Evolutionary conservation across 768 basidiomycete genomes (phyloP).

Genomic region (Agrocybe chaxingu): DNA sequence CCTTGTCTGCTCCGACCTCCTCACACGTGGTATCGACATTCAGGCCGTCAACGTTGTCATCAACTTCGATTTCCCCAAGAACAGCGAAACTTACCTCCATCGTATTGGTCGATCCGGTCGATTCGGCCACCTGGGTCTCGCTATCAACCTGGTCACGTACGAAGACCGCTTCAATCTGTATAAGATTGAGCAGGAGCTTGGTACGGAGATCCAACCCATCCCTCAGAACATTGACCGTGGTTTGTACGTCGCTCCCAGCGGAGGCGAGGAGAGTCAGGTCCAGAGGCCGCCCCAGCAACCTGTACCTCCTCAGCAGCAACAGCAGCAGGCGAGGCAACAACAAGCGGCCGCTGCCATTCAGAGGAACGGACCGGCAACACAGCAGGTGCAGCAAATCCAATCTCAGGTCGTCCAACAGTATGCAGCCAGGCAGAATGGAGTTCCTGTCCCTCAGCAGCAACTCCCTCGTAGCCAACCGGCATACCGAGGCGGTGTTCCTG

Average conservation of each 20-base stretch:
- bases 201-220: conserved; percentile 96
- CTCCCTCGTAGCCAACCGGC: conserved; percentile 18
- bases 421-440: conserved; percentile 16
- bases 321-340: conserved; percentile 22
- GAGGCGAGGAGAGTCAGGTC: conserved; percentile 40
- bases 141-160: conserved; percentile 97
- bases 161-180: conserved; percentile 98
- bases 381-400: conserved; percentile 4
- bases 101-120: conserved; percentile 97
- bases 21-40: conserved; percentile 99
- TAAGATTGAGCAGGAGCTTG: conserved; percentile 97
- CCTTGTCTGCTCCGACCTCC: conserved; percentile 95
- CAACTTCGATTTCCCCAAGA: conserved; percentile 99
- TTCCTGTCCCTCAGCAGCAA: conserved; percentile 19
- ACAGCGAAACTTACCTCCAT: conserved; percentile 97
- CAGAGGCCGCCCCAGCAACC: conserved; percentile 33
- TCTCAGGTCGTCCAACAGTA: conserved; percentile 4
- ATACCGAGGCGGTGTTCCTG: conserved; percentile 37
- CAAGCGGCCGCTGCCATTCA: conserved; percentile 15
- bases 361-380: conserved; percentile 13
- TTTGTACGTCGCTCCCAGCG: conserved; percentile 85
- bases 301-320: conserved; percentile 22
- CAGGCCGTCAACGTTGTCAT: conserved; percentile 99
- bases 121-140: conserved; percentile 95
- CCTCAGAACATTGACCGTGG: conserved; percentile 88